phyloP scores from a whole-genome alignment of 768 basidiomycete species.

The Hemileccinum rubropunctum region DNA sequence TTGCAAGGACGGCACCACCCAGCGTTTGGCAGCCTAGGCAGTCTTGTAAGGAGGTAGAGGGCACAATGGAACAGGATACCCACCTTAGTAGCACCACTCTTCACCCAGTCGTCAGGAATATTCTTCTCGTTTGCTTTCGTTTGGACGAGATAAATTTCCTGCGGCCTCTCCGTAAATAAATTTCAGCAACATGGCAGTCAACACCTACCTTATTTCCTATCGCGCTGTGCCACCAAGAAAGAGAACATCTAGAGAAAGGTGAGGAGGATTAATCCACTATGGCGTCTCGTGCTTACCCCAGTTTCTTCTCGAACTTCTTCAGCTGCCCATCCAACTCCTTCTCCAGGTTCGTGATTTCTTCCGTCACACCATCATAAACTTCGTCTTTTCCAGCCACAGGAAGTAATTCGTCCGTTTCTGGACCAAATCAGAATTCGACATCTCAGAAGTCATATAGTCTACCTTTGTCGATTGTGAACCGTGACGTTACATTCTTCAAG shows the following conservation, averaged over 20 bases:
- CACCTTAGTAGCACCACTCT: constrained; percentile 79
- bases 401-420: constrained; percentile 66
- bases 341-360: constrained; percentile 71
- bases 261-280: constrained; percentile 8
- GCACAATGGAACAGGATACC: neutral
- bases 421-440: constrained; percentile 22
- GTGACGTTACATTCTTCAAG: constrained; percentile 66
- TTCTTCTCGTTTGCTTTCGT: constrained; percentile 56
- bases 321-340: constrained; percentile 65
- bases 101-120: constrained; percentile 83
- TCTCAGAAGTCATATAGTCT: constrained; percentile 6
- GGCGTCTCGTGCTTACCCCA: constrained; percentile 46
- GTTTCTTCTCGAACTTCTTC: constrained; percentile 60
- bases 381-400: constrained; percentile 86
- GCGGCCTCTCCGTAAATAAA: constrained; percentile 2
- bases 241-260: constrained; percentile 39
- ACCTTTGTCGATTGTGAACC: constrained; percentile 68
- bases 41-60: neutral
- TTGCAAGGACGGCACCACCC: constrained; percentile 70
- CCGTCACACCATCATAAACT: constrained; percentile 74
- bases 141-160: constrained; percentile 93
- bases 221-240: constrained; percentile 74
- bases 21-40: constrained; percentile 67
- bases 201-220: constrained; percentile 71
- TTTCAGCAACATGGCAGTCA: neutral